Conservation (phyloP, 2,329 filamentous ascomycete species). For the Emmonsia crescens region DNA sequence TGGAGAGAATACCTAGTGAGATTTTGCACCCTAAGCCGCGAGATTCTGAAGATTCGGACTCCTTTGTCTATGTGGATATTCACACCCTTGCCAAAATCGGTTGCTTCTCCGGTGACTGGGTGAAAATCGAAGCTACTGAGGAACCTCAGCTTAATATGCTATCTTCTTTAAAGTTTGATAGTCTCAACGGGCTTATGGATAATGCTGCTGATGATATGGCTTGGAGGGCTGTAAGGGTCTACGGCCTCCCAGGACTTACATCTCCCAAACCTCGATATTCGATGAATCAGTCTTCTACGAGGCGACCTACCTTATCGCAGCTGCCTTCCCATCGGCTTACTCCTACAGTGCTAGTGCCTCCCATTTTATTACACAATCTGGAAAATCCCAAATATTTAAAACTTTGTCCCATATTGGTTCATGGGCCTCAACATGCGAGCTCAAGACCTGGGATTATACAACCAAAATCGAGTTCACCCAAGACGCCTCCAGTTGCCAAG, state of each 20-base stretch:
- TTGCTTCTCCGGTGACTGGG: constrained; percentile 97
- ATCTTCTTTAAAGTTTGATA: constrained; percentile 54
- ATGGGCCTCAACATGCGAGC: constrained; percentile 34
- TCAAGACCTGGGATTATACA: constrained; percentile 49
- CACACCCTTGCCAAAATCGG: constrained; percentile 77
- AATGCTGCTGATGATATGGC: constrained; percentile 51
- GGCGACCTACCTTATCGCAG: constrained; percentile 46
- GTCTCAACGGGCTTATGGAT: constrained; percentile 23
- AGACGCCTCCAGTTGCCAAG: constrained; percentile 50
- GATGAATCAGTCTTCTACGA: constrained; percentile 39
- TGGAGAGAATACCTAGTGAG: constrained; percentile 61
- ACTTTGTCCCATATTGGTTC: constrained; percentile 49
- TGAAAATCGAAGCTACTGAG: constrained; percentile 65
- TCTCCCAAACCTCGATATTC: constrained; percentile 46
- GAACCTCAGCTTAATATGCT: constrained; percentile 51
- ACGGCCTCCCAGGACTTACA: constrained; percentile 62
- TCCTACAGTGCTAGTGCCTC: constrained; percentile 66
- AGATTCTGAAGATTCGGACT: constrained; percentile 75
- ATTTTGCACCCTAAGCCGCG: constrained; percentile 74
- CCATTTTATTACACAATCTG: constrained; percentile 76
- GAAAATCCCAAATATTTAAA: constrained; percentile 68
- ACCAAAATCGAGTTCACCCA: constrained; percentile 34
- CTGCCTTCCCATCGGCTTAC: constrained; percentile 36
- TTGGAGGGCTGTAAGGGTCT: constrained; percentile 82
- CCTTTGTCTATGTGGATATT: constrained; percentile 83